Conservation (phyloP, 2,329 filamentous ascomycete species). For the Neonectria punicea region DNA sequence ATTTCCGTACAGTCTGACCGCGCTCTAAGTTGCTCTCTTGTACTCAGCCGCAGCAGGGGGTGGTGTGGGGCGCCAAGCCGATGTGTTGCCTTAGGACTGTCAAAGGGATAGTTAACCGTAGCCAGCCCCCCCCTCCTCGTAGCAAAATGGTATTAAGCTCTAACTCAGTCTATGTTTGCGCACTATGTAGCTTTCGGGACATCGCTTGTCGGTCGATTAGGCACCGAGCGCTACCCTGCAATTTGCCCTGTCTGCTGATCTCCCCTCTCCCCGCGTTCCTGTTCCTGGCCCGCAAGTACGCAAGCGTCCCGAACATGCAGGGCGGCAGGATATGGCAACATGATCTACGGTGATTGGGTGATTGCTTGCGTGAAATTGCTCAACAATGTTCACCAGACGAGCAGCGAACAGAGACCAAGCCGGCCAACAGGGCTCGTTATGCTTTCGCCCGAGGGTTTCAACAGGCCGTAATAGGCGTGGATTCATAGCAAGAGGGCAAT, state of each 20-base stretch:
- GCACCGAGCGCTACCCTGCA: conserved; percentile 16
- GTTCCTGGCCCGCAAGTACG: no score
- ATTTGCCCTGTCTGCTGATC: conserved; percentile 11
- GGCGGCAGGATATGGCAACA: conserved; percentile 17
- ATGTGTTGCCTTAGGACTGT: no score
- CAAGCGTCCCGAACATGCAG: neutral
- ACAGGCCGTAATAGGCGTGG: neutral
- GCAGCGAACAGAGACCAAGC: neutral
- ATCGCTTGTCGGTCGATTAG: conserved; percentile 16
- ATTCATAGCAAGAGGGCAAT: neutral
- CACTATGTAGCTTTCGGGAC: neutral
- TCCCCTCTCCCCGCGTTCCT: conserved; percentile 1
- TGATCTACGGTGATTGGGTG: conserved; percentile 13
- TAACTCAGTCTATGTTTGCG: no score
- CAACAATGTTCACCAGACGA: neutral
- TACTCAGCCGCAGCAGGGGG: no score
- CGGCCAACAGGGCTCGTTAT: conserved; percentile 13
- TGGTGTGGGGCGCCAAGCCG: no score
- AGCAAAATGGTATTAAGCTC: no score
- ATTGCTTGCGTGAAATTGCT: neutral
- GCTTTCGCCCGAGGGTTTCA: conserved; percentile 3
- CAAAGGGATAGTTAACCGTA: no score
- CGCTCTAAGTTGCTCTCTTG: no score
- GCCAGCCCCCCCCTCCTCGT: no score
- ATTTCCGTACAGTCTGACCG: no score